phyloP scores from a whole-genome alignment of 345 rosid species.

The Pugionium cornutum region DNA sequence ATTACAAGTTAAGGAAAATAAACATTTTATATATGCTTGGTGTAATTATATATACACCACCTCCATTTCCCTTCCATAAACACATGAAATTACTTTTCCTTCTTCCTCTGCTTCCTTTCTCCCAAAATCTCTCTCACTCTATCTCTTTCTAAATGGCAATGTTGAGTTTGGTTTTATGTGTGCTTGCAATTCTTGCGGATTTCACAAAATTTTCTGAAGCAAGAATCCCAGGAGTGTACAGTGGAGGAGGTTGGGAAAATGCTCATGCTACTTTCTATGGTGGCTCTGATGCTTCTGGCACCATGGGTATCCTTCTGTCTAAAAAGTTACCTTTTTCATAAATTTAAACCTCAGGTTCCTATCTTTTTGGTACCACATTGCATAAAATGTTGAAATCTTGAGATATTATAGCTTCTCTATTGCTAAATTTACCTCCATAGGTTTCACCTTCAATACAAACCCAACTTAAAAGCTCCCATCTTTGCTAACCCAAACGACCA shows the following conservation, averaged over 20 bases:
- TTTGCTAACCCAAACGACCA: background rate
- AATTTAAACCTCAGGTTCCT: slow-evolving; percentile 4
- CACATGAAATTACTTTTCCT: slow-evolving; percentile 22
- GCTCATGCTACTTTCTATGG: slow-evolving; percentile 96
- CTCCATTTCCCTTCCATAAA: slow-evolving; percentile 30
- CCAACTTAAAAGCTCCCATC: background rate
- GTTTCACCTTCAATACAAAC: background rate
- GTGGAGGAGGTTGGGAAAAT: slow-evolving; percentile 65
- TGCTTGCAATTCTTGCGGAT: slow-evolving; percentile 34
- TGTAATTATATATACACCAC: slow-evolving; percentile 31
- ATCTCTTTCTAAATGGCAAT: slow-evolving; percentile 34
- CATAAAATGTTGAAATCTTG: background rate
- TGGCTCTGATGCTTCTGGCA: slow-evolving; percentile 85
- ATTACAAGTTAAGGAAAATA: slow-evolving; percentile 1
- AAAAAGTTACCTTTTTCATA: background rate
- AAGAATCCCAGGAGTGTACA: slow-evolving; percentile 72
- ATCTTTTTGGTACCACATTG: slow-evolving; percentile 20
- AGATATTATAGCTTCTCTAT: background rate
- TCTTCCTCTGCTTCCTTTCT: slow-evolving; percentile 6
- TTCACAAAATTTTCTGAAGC: slow-evolving; percentile 46
- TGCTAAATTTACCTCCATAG: background rate
- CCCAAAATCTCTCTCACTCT: slow-evolving; percentile 18
- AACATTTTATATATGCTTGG: background rate
- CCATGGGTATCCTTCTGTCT: slow-evolving; percentile 61
- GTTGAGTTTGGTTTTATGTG: slow-evolving; percentile 15